phyloP scores from a whole-genome alignment of 23 red algal species.

The Gracilaria domingensis region DNA sequence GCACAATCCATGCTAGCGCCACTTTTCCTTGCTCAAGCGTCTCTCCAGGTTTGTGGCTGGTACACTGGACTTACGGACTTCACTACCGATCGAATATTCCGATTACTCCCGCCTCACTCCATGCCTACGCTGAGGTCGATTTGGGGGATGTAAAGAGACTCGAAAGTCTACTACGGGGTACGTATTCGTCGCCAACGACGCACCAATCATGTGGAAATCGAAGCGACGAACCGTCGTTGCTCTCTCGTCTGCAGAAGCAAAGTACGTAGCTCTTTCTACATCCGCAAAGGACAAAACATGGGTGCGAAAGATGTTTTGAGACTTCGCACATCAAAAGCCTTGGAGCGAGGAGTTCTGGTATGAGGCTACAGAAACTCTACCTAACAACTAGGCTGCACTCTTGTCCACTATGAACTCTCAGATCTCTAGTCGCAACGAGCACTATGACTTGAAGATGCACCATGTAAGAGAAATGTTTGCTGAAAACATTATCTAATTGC shows the following conservation, averaged over 20 bases:
- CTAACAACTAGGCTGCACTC: not conserved
- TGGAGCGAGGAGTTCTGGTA: not conserved
- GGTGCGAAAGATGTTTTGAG: slow-evolving; percentile 11
- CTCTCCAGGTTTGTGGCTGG: not conserved
- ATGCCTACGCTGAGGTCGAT: not conserved
- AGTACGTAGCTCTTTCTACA: slow-evolving; percentile 3
- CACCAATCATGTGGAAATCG: slow-evolving; percentile 37
- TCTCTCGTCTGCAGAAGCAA: slow-evolving; percentile 11
- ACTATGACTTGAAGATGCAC: not conserved
- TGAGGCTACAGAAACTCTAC: not conserved
- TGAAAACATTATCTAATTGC: not conserved
- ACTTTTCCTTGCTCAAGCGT: not conserved
- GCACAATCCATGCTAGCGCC: not conserved
- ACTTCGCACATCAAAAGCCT: not conserved
- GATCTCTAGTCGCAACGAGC: too few relatives aligned
- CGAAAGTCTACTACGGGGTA: not conserved
- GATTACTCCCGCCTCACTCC: not conserved
- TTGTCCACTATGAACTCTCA: not conserved
- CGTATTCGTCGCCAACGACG: not conserved
- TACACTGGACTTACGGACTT: not conserved
- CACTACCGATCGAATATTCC: not conserved
- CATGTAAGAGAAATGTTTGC: not conserved
- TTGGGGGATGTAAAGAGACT: not conserved
- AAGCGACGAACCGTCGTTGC: not conserved
- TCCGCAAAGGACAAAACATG: slow-evolving; percentile 5